Evolutionary conservation across 768 basidiomycete genomes (phyloP).

Genomic region (Infundibulicybe gibba): DNA sequence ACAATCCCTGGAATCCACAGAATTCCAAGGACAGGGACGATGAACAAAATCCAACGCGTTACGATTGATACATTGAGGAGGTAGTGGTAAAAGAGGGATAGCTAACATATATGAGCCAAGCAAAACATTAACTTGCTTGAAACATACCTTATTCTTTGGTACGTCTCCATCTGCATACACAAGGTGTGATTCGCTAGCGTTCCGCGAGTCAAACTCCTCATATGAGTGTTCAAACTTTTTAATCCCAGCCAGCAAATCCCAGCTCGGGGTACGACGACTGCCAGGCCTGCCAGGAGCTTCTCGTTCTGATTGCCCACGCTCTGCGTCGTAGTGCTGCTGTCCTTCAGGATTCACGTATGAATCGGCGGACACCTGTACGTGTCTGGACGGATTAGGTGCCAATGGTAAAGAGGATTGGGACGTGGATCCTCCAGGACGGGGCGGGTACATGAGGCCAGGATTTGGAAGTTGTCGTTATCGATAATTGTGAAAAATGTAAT

Average conservation of each 20-base stretch:
- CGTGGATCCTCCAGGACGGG: background rate
- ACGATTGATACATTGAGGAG: conserved; percentile 73
- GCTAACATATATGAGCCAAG: conserved; percentile 26
- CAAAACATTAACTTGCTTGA: conserved; percentile 1
- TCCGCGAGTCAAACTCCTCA: conserved; percentile 53
- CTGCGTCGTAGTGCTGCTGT: conserved; percentile 14
- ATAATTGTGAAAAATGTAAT: no score
- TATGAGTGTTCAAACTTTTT: conserved; percentile 52
- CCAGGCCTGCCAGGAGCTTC: conserved; percentile 7
- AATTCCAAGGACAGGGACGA: conserved; percentile 64
- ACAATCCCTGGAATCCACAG: conserved; percentile 79
- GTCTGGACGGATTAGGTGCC: conserved; percentile 1
- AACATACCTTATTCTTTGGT: conserved; percentile 49
- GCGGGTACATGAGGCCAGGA: background rate
- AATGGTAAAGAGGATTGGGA: conserved; percentile 12
- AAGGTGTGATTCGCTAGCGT: conserved; percentile 48
- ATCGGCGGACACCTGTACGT: background rate
- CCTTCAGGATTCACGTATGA: background rate
- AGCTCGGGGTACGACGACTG: conserved; percentile 32
- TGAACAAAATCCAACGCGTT: conserved; percentile 77
- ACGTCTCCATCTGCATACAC: conserved; percentile 60
- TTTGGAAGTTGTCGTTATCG: no score
- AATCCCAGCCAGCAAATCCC: conserved; percentile 48
- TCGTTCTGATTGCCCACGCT: conserved; percentile 14
- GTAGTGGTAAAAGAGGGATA: conserved; percentile 66